phyloP scores from a whole-genome alignment of 2,329 filamentous ascomycete genomes.

The Claviceps monticola region DNA sequence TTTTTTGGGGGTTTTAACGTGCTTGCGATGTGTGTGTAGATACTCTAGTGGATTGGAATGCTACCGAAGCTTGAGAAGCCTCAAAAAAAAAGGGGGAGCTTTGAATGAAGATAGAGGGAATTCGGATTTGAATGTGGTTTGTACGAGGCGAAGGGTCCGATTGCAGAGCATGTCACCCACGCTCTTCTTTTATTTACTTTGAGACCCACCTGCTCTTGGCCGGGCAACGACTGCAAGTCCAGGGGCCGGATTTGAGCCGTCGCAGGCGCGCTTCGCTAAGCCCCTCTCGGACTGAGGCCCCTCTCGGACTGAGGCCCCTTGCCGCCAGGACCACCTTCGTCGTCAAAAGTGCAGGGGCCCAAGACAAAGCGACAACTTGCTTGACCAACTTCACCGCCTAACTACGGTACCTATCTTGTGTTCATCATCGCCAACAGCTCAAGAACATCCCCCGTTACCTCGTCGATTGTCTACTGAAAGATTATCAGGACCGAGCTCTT shows the following conservation, averaged over 20 bases:
- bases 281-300: background rate
- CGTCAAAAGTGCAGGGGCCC: background rate
- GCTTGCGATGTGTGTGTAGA: background rate
- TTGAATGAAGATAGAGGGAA: slow-evolving; percentile 5
- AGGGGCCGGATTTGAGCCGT: slow-evolving; percentile 5
- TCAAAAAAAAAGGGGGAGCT: too few species aligned
- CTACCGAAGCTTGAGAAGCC: slow-evolving; percentile 7
- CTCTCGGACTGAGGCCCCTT: background rate
- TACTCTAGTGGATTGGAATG: slow-evolving; percentile 5
- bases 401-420: too few species aligned
- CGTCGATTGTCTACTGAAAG: background rate
- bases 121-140: slow-evolving; percentile 10
- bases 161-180: slow-evolving; percentile 9
- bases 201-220: slow-evolving; percentile 20
- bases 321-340: background rate
- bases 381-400: background rate
- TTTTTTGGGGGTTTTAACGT: background rate
- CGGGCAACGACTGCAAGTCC: slow-evolving; percentile 19
- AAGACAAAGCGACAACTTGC: too few species aligned
- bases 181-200: slow-evolving; percentile 33
- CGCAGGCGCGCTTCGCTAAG: background rate
- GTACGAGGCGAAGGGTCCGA: slow-evolving; percentile 13
- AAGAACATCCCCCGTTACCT: background rate
- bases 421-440: background rate
- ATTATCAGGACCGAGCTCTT: background rate